phyloP scores from a whole-genome alignment of 768 basidiomycete genomes.

The Hebeloma cylindrosporum region DNA sequence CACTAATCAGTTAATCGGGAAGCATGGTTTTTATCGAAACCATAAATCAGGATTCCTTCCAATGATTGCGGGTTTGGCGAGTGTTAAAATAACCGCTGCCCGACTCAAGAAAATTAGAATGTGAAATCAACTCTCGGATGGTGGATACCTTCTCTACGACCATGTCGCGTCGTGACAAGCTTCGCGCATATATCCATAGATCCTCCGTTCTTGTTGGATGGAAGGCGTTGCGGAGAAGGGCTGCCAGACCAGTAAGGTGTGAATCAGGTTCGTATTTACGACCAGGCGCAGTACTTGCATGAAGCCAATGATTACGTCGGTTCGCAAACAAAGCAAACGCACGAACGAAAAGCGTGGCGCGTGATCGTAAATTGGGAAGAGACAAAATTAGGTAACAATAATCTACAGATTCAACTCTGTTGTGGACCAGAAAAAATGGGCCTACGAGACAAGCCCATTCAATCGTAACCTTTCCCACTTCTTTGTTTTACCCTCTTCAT shows the following conservation, averaged over 20 bases:
- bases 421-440: too few relatives aligned
- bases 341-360: too few relatives aligned
- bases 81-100: constrained; percentile 57
- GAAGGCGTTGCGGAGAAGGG: too few relatives aligned
- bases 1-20: constrained; percentile 23
- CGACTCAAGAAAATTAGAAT: not conserved
- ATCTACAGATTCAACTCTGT: too few relatives aligned
- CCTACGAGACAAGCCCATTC: too few relatives aligned
- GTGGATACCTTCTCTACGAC: constrained; percentile 61
- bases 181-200: constrained; percentile 64
- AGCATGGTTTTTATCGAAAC: constrained; percentile 31
- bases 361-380: too few relatives aligned
- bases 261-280: too few relatives aligned
- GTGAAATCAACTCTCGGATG: not conserved
- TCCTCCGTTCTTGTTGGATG: not conserved
- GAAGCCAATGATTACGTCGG: too few relatives aligned
- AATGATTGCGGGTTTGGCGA: constrained; percentile 64
- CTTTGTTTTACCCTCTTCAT: constrained; percentile 81
- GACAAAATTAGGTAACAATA: too few relatives aligned
- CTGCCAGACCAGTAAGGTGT: too few relatives aligned
- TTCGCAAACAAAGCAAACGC: too few relatives aligned
- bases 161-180: constrained; percentile 58
- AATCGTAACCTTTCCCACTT: constrained; percentile 91
- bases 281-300: too few relatives aligned
- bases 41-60: constrained; percentile 72